These are phyloP conservation scores for Helichrysum umbraculigerum DNA, from an alignment of 129 eudicot genomes.

Conservation along the genomic window DNA sequence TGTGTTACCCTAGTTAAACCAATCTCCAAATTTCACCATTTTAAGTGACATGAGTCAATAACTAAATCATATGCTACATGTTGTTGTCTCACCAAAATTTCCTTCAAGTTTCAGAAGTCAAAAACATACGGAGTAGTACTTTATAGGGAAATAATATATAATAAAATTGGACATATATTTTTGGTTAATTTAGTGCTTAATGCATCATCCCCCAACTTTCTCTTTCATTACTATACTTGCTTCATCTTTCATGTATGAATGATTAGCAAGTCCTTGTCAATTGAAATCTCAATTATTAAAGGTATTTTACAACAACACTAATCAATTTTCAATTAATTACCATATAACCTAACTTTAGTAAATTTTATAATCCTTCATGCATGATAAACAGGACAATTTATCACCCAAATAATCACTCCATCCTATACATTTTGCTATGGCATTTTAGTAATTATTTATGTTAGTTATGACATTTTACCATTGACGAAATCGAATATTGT, in stretches of 20 bases:
- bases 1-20: too few species aligned
- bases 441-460: not conserved
- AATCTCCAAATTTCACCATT: too few species aligned
- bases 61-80: too few species aligned
- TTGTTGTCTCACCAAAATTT: too few species aligned
- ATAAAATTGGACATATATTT: not conserved
- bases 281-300: constrained; percentile 38
- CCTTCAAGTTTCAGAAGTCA: too few species aligned
- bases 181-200: constrained; percentile 26
- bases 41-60: too few species aligned
- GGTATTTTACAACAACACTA: constrained; percentile 28
- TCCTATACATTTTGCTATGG: too few species aligned
- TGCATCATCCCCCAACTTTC: constrained; percentile 35
- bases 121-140: not conserved
- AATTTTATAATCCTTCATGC: not conserved
- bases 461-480: not conserved
- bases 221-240: constrained; percentile 28
- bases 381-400: not conserved
- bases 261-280: constrained; percentile 42
- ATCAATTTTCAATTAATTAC: constrained; percentile 15
- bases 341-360: constrained; percentile 26
- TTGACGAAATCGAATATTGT: not conserved
- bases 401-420: not conserved
- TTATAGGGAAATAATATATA: not conserved
- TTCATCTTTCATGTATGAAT: constrained; percentile 41